Conservation (phyloP, 2,329 filamentous ascomycete genomes). For the Volutella citrinella region DNA sequence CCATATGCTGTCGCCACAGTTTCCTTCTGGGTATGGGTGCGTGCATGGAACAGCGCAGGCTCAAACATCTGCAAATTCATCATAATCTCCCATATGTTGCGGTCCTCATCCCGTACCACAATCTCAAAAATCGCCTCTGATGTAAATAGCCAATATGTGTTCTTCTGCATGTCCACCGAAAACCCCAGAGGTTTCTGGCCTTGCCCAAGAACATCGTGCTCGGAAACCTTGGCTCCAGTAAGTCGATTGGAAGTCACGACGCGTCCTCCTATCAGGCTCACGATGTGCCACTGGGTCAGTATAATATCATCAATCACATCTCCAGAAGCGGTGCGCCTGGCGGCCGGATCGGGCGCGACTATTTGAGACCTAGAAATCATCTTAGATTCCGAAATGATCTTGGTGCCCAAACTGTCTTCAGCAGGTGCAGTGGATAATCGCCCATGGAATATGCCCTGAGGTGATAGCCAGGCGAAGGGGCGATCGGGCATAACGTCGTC, state of each 20-base stretch:
- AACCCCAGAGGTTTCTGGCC: slow-evolving; percentile 80
- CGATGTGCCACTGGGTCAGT: slow-evolving; percentile 89
- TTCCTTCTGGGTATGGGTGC: slow-evolving; percentile 77
- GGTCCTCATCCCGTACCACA: slow-evolving; percentile 82
- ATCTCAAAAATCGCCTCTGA: slow-evolving; percentile 90
- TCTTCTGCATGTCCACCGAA: slow-evolving; percentile 87
- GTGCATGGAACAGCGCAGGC: slow-evolving; percentile 80
- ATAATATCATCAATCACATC: slow-evolving; percentile 78
- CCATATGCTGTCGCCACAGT: slow-evolving; percentile 89
- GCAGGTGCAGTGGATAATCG: slow-evolving; percentile 63
- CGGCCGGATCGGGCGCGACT: slow-evolving; percentile 62
- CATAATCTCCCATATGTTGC: slow-evolving; percentile 95
- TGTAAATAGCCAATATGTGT: slow-evolving; percentile 97
- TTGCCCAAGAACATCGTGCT: slow-evolving; percentile 79
- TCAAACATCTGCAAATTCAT: slow-evolving; percentile 85
- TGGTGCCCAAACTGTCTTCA: slow-evolving; percentile 63
- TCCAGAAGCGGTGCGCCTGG: slow-evolving; percentile 62
- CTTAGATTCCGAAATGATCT: slow-evolving; percentile 76
- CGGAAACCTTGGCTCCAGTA: slow-evolving; percentile 80
- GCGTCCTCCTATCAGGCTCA: slow-evolving; percentile 77
- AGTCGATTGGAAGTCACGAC: slow-evolving; percentile 84
- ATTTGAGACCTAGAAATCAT: slow-evolving; percentile 73
- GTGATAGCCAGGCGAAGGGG: slow-evolving; percentile 86
- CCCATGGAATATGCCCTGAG: slow-evolving; percentile 86
- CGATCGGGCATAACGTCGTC: slow-evolving; percentile 66